Conservation (phyloP, 257 asterid species). For the Solanum phureja region DNA sequence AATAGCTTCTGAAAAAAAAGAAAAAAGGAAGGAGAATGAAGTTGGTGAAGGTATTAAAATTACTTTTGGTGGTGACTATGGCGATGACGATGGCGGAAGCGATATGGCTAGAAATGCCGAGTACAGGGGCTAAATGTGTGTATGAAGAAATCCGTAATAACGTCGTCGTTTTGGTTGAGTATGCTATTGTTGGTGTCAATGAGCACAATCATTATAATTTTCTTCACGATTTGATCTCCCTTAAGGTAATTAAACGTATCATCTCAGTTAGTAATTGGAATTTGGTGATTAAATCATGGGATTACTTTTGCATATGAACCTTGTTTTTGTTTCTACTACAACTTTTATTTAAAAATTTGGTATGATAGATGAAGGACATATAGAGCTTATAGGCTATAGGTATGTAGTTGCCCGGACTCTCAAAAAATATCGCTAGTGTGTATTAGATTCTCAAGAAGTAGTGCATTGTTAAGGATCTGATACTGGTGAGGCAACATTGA, state of each 20-base stretch:
- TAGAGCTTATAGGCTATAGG: not conserved
- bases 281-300: not conserved
- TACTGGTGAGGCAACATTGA: not conserved
- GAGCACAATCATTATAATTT: conserved; percentile 11
- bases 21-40: not conserved
- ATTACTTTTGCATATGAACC: not conserved
- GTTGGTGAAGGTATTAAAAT: not conserved
- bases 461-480: too few species aligned
- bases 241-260: conserved; percentile 27
- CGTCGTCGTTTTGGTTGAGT: conserved; percentile 67
- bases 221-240: conserved; percentile 41
- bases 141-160: conserved; percentile 54
- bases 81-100: conserved; percentile 35
- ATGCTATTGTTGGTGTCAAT: conserved; percentile 42
- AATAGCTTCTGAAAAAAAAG: not conserved
- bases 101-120: conserved; percentile 61
- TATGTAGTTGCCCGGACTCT: too few species aligned
- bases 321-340: not conserved
- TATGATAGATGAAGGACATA: not conserved
- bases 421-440: too few species aligned
- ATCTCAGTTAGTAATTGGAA: too few species aligned
- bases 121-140: conserved; percentile 49
- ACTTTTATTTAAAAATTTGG: not conserved
- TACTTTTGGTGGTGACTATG: not conserved
- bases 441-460: too few species aligned